Evolutionary conservation across 208 protist genomes (phyloP), one percentile per base, ranked within the genome.

Genomic region (Acanthamoeba lenticulata): DNA sequence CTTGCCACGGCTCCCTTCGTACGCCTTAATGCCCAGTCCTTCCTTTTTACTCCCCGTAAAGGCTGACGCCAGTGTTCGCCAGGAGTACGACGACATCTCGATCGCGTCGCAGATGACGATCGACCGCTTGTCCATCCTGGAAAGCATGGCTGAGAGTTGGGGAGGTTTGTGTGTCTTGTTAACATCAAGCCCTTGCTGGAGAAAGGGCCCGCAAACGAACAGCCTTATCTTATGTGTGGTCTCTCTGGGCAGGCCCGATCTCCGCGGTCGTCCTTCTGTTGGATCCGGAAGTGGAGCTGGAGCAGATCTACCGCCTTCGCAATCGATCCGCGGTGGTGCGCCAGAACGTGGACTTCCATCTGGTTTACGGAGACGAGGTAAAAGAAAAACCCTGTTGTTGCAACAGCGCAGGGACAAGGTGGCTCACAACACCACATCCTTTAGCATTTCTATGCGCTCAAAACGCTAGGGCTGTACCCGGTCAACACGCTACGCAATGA

Each of bases 401-500:
- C 67, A 24, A 2, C 83, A n/a, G 81, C 21, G 19, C 19, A 57
- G n/a, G 2, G 1, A 42, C 60, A 27, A 34, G 34, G 5, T 44
- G 5, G 38, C 34, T 77, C 65, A 29, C 65, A 55, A 29, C 19
- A 83, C 90, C 38, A 5, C 19, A n/a, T 13, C 62, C 65, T 36
- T 38, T n/a, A 72, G 7, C 6, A 47, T 45, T 17, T 74, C 89
- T 93, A 65, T 42, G 17, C 49, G 15, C 47, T 57, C 40, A 29
- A 55, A 34, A 69, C 32, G 1, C 7, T 74, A 7, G 57, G 89
- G 2, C 40, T 93, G 27, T 94, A 94, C 15, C 93, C 77, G 47
- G 93, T 92, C 67, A 94, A 94, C 83, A 92, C 93, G 7, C 85
- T 94, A 57, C 79, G 93, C 19, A 94, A 94, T 38, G 83, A 88